Base-by-base conservation (phyloP, 2,329 filamentous ascomycete genomes). In the Colletotrichum somersetense region DNA sequence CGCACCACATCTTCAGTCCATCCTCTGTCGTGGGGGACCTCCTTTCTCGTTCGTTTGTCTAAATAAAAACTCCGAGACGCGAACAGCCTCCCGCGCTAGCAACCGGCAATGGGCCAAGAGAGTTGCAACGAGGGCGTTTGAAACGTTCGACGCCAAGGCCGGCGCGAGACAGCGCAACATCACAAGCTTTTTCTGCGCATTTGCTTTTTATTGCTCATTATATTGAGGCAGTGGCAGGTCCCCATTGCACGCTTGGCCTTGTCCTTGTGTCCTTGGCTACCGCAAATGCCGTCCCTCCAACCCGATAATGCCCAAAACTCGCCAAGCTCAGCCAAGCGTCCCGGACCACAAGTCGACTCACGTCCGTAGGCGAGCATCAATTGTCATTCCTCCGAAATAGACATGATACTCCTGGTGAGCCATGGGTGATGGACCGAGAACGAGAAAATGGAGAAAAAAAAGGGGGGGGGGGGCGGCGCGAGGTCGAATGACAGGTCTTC, bases 81-180 rank as follows among this genome's bases (percentile, higher is more conserved):
- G 69, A 59, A 64, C 46, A 69, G 16, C 40, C 16, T 53, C 53
- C 69, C 69, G 69, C 57, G 20, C 42, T 26, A 67, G 18, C 11
- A 33, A 30, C 50, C 42, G 58, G n/a, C 7, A 33, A 20, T 4
- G 50, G 23, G 69, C 69, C 69, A 72, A 72, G 69, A 64, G 30
- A 61, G 12, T 48, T 30, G 40, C 50, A 38, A 56, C 38, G 33
- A 48, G 46, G 61, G 42, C 55, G 58, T 69, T 69, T 69, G 69
- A 72, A 72, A 72, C 69, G 69, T 72, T 69, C 40, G 59, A 64
- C 66, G 69, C 65, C 69, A 72, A 72, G 69, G 20, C 30, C 26
- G 48, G 38, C 23, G 30, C 57, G 65, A 59, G 65, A 48, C 65
- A 16, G 44, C 26, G 11, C 3, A 48, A n/a, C 56, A 53, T n/a